Evolutionary conservation across 192 early-diverging fungal species (phyloP).

Genomic region (Polychytrium aggregatum): DNA sequence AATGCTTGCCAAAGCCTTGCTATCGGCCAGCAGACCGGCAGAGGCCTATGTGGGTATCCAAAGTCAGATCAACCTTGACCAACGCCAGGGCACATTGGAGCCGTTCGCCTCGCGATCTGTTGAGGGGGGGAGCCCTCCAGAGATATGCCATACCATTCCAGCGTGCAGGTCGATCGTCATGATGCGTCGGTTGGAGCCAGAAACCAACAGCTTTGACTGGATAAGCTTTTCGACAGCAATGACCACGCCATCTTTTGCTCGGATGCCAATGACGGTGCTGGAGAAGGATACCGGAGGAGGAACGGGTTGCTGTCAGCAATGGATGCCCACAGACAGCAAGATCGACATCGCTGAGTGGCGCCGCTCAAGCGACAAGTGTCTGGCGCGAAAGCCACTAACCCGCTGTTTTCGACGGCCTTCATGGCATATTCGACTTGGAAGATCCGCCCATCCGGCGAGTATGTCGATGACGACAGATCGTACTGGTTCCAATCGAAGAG

Average conservation of each 20-base stretch:
- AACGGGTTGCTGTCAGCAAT: background rate
- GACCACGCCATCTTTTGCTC: conserved; percentile 90
- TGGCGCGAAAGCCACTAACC: conserved; percentile 56
- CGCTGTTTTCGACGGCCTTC: conserved; percentile 98
- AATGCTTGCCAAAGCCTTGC: conserved; percentile 76
- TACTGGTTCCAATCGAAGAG: no score
- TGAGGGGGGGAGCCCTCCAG: background rate
- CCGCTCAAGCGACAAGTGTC: no score
- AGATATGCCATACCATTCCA: conserved; percentile 64
- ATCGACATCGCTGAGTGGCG: no score
- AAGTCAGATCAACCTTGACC: background rate
- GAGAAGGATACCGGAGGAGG: background rate
- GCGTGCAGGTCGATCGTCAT: conserved; percentile 83
- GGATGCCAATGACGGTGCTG: conserved; percentile 88
- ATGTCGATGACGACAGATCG: conserved; percentile 95
- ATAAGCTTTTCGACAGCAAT: conserved; percentile 93
- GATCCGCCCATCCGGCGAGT: conserved; percentile 97
- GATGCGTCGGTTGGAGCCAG: conserved; percentile 87
- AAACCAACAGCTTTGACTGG: conserved; percentile 87
- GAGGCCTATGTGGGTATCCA: conserved; percentile 43
- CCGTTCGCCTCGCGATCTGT: no score
- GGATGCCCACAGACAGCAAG: no score
- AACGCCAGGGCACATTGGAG: no score
- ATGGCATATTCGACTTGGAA: conserved; percentile 98
- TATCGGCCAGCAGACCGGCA: conserved; percentile 89